A percentile compares a stretch with the other conserved stretches of the same genome.
Evolutionary conservation across 108 stramenopile genomes (phyloP).

Genomic region (Aurantiochytrium sp.): DNA sequence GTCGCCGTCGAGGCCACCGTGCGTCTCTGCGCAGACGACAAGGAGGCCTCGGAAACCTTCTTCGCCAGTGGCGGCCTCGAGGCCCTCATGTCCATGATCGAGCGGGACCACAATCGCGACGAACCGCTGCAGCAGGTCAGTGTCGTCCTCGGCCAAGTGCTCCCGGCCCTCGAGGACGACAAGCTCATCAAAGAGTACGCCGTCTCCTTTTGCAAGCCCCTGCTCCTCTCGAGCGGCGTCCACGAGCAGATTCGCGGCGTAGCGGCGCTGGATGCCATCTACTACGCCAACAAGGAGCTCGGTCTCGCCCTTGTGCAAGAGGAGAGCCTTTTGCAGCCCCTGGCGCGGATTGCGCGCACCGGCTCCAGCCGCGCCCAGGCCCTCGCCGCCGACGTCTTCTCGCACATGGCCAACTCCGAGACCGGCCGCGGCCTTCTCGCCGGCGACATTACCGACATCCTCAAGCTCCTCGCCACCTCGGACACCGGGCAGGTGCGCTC

Average conservation of each 20-base stretch:
- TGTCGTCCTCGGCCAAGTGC: neutral
- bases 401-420: slow-evolving; percentile 9
- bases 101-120: slow-evolving; percentile 4
- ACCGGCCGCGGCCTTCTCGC: neutral
- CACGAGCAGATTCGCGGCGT: neutral
- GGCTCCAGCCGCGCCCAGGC: neutral
- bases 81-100: neutral
- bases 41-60: neutral
- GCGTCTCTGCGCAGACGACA: neutral
- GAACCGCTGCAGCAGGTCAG: slow-evolving; percentile 11
- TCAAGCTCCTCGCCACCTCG: slow-evolving; percentile 25
- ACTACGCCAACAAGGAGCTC: slow-evolving; percentile 6
- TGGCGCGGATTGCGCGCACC: neutral
- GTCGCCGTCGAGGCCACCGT: slow-evolving; percentile 10
- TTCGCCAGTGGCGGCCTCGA: neutral
- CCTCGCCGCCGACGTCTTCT: neutral
- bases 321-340: neutral
- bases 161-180: slow-evolving; percentile 4
- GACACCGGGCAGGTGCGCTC: neutral
- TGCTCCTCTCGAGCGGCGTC: neutral
- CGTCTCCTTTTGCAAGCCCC: neutral
- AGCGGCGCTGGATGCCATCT: slow-evolving; percentile 4
- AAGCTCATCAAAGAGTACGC: neutral
- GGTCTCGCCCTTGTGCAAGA: slow-evolving; percentile 11
- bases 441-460: neutral